A percentile compares a stretch with the other conserved stretches of the same genome.
These are phyloP conservation scores for Astragalus glycyphyllos DNA, from an alignment of 306 rosid genomes.

Conservation along the genomic window DNA sequence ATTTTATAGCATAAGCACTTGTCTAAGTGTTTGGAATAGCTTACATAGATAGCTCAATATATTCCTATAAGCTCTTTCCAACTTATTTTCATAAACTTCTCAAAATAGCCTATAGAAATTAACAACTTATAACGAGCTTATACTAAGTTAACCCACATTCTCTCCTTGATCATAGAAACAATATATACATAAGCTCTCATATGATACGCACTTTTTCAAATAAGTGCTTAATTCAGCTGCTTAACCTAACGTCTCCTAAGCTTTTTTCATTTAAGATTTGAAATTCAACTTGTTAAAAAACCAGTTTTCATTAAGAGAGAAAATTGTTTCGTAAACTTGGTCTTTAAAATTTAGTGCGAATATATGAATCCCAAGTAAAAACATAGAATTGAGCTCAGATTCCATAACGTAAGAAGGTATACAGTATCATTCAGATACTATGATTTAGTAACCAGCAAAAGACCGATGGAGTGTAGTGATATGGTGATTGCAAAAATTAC, in stretches of 20 bases:
- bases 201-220: no score
- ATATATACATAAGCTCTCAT: neutral
- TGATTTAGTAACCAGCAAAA: neutral
- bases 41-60: no score
- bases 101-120: no score
- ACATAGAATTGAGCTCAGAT: neutral
- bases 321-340: neutral
- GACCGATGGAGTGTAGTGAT: no score
- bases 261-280: neutral
- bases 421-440: neutral
- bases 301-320: neutral
- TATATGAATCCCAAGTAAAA: neutral
- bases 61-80: no score
- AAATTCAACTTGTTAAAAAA: no score
- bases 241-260: neutral
- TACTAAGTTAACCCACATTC: neutral
- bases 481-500: neutral
- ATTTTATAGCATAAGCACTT: no score
- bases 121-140: no score
- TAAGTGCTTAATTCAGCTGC: neutral
- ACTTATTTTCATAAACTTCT: no score
- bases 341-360: neutral
- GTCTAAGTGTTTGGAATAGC: no score
- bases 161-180: neutral
- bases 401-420: neutral